These are phyloP conservation scores for Penicillium sp. DNA, from an alignment of 2,329 filamentous ascomycete species.

Conservation along the genomic window DNA sequence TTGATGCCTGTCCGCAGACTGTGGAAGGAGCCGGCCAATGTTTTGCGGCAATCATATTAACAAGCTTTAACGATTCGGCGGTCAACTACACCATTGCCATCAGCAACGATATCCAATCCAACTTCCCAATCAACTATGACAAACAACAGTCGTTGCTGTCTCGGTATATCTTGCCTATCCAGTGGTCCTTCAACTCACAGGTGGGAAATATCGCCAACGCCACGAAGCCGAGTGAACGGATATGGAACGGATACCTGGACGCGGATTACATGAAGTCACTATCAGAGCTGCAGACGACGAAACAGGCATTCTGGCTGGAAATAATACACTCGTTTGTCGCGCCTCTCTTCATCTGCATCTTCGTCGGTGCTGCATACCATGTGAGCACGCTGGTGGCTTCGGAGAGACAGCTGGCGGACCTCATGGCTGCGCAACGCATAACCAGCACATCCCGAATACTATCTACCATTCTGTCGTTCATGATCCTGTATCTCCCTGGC, in stretches of 20 bases:
- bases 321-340: neutral
- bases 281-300: neutral
- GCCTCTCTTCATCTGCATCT: neutral
- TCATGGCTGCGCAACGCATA: slow-evolving; percentile 5
- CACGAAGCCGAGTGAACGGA: neutral
- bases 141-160: slow-evolving; percentile 4
- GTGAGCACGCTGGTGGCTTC: neutral
- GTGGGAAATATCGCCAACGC: neutral
- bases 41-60: neutral
- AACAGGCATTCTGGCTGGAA: neutral
- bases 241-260: slow-evolving; percentile 1
- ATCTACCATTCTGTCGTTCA: slow-evolving; percentile 1
- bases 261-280: neutral
- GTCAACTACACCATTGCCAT: slow-evolving; percentile 2
- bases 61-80: neutral
- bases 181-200: slow-evolving; percentile 1
- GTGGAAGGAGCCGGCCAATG: neutral
- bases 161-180: slow-evolving; percentile 1
- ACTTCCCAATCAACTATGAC: neutral
- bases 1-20: neutral
- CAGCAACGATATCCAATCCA: neutral
- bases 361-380: slow-evolving; percentile 3
- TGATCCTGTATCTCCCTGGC: neutral
- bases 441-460: neutral
- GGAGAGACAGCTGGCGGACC: slow-evolving; percentile 2